Evolutionary conservation across 139 green algal genomes (phyloP), one percentile per base, ranked within the genome.

Genomic region (Chlamydomonas urium): DNA sequence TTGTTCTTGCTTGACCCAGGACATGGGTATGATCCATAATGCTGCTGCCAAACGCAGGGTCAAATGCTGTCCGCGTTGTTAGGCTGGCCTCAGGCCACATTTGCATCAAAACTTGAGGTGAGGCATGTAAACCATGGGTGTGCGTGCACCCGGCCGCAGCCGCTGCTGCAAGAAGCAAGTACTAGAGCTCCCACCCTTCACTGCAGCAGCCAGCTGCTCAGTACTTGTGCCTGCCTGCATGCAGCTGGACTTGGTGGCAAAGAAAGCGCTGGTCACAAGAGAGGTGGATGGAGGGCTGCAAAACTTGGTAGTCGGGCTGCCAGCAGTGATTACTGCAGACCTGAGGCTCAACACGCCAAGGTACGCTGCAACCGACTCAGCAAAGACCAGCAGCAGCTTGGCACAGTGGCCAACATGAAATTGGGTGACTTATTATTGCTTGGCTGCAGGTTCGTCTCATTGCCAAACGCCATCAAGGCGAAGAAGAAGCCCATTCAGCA

Each of bases 381-480:
- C n/a, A n/a, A n/a, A n/a, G n/a, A n/a, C n/a, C n/a, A n/a, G n/a
- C n/a, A n/a, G n/a, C n/a, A n/a, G n/a, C n/a, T n/a, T n/a, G n/a
- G n/a, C n/a, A n/a, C n/a, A n/a, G n/a, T n/a, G n/a, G n/a, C n/a
- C n/a, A n/a, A n/a, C n/a, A n/a, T n/a, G n/a, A n/a, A n/a, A n/a
- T n/a, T n/a, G n/a, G n/a, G n/a, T n/a, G n/a, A n/a, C n/a, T n/a
- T n/a, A n/a, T n/a, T n/a, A n/a, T n/a, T n/a, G n/a, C n/a, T n/a
- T n/a, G n/a, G n/a, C n/a, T 58, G 6, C 71, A 90, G 86, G 31
- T 98, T 97, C 65, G 88, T 93, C 32, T 95, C 90, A 17, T 80
- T 98, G 71, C 90, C 93, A 4, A 92, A 91, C 71, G 94, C 96
- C 56, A 97, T 98, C 89, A 92, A 93, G 50, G 90, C 93, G 37